Percentiles rank a stretch among this genome's conserved stretches.
Evolutionary conservation across 441 rosid species (phyloP).

Genomic region (Adansonia rubrostipa): DNA sequence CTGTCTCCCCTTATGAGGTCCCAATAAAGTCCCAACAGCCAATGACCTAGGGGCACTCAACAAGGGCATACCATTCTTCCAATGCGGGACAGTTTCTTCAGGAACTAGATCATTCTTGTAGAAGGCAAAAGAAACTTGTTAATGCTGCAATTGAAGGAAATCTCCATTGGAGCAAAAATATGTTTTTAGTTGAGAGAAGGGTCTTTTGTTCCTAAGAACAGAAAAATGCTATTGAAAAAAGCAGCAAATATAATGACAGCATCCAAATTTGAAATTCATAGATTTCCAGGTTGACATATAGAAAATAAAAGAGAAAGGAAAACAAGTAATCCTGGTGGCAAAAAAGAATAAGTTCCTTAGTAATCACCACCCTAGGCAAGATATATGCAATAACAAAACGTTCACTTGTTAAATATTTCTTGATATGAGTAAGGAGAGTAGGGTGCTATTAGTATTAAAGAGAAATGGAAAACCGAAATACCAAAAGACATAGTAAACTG

Average conservation of each 20-base stretch:
- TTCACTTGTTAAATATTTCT: not conserved
- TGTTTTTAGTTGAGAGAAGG: conserved; percentile 10
- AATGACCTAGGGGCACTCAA: conserved; percentile 84
- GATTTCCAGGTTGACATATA: conserved; percentile 14
- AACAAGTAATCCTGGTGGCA: conserved; percentile 11
- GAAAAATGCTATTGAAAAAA: not conserved
- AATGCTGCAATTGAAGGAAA: conserved; percentile 28
- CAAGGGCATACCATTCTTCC: conserved; percentile 94
- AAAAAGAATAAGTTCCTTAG: not conserved
- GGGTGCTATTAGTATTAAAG: conserved; percentile 10
- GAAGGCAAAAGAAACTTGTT: conserved; percentile 37
- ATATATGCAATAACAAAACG: conserved; percentile 10
- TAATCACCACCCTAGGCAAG: conserved; percentile 12
- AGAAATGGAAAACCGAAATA: conserved; percentile 45
- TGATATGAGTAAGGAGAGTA: conserved; percentile 3
- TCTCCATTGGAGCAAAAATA: conserved; percentile 17
- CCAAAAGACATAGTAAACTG: conserved; percentile 91
- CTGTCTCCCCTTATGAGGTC: conserved; percentile 82
- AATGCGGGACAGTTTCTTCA: conserved; percentile 89
- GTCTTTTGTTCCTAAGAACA: not conserved
- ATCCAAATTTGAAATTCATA: conserved; percentile 1
- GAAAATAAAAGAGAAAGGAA: not conserved
- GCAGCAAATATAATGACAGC: not conserved
- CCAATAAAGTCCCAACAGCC: conserved; percentile 85
- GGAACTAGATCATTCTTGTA: conserved; percentile 90